Evolutionary conservation across 2,329 filamentous ascomycete species (phyloP), one percentile per base, ranked within the genome.

Genomic region (Cercospora sp.): DNA sequence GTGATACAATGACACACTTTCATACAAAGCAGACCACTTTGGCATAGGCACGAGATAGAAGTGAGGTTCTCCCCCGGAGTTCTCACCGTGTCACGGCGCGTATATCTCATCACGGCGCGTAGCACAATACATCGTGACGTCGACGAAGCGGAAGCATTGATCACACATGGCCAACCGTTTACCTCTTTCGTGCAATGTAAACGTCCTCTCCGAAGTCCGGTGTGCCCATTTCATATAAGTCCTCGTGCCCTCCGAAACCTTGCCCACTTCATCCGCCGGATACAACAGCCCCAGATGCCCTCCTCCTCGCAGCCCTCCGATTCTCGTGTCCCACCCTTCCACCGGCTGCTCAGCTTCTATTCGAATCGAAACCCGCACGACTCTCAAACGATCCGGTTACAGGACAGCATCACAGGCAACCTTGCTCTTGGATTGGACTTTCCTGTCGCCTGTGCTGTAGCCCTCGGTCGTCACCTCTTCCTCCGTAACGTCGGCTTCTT

Each of bases 391-490:
- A 77, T 79, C 65, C 75, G 77, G 28, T 72, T 79, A 30, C 69
- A 72, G 59, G 78, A 79, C 71, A 78, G 76, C 12, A 72, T 79
- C 16, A 72, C 71, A 63, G 77, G 77, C 31, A 78, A 79, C 65
- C 74, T 79, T 12, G 73, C 77, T 3, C 68, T 79, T 0, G 78
- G 78, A n/a, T 75, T 79, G 13, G 77, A 79, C 71, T 77, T 79
- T 67, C 77, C 77, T n/a, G 70, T 77, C 57, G 77, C 78, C 2
- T 70, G 78, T 51, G 73, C 70, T 40, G 68, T 79, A 5, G 78
- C 78, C 31, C 31, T 78, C 7, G 73, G 76, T 20, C 73, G 77
- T 1, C 78, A 79, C 40, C 64, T 79, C 36, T 75, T 71, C 65
- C 74, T 79, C 57, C 68, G 70, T 30, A 79, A 79, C 69, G 76